Percentiles rank a stretch among this genome's conserved stretches.
Conservation (phyloP, 2,329 filamentous ascomycete species). For the Aspergillus oerlinghausenensis region DNA sequence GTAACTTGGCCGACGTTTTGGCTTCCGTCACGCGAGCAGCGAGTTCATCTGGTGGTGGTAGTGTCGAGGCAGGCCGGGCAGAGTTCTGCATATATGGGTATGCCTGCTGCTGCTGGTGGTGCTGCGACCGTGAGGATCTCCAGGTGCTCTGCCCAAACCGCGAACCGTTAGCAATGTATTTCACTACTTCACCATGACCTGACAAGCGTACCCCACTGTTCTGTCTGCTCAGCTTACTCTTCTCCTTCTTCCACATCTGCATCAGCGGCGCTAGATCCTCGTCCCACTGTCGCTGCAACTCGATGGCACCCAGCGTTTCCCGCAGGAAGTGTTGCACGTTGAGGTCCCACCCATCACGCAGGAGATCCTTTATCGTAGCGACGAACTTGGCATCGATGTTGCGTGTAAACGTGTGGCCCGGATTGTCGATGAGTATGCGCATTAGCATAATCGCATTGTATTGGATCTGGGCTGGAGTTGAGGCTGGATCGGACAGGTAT, state of each 20-base stretch:
- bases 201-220: slow-evolving; percentile 5
- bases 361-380: slow-evolving; percentile 66
- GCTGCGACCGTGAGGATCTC: slow-evolving; percentile 18
- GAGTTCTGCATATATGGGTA: slow-evolving; percentile 22
- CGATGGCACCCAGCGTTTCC: slow-evolving; percentile 78
- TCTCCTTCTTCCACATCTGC: slow-evolving; percentile 87
- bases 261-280: slow-evolving; percentile 66
- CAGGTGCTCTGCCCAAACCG: not conserved
- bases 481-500: slow-evolving; percentile 70
- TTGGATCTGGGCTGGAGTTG: slow-evolving; percentile 63
- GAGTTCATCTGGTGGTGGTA: slow-evolving; percentile 71
- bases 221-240: slow-evolving; percentile 56
- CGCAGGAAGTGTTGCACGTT: slow-evolving; percentile 80
- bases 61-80: slow-evolving; percentile 42
- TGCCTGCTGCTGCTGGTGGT: slow-evolving; percentile 20
- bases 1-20: slow-evolving; percentile 79
- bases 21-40: slow-evolving; percentile 83
- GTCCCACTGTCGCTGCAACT: slow-evolving; percentile 67
- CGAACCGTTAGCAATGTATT: slow-evolving; percentile 2
- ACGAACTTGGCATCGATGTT: slow-evolving; percentile 85
- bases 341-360: slow-evolving; percentile 66
- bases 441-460: slow-evolving; percentile 97
- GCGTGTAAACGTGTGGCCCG: slow-evolving; percentile 82
- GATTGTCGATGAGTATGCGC: slow-evolving; percentile 88
- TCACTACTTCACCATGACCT: not conserved